Evolutionary conservation across 441 rosid genomes (phyloP).

Genomic region (Cnidoscolus chayamansa): DNA sequence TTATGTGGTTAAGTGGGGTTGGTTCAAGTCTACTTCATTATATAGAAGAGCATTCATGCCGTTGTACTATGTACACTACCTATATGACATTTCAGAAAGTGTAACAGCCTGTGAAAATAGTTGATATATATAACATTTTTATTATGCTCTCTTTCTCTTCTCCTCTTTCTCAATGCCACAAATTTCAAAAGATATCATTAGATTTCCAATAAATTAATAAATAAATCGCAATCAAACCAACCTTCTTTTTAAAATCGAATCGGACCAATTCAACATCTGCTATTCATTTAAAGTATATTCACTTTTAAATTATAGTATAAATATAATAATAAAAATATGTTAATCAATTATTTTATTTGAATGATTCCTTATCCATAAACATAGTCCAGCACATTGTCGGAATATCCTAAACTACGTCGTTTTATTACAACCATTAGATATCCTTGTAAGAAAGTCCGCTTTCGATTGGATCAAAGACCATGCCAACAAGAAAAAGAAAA

Average conservation of each 20-base stretch:
- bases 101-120: constrained; percentile 34
- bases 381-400: no score
- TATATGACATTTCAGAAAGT: constrained; percentile 31
- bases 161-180: no score
- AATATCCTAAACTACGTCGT: constrained; percentile 9
- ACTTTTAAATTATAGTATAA: no score
- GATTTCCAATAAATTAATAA: no score
- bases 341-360: neutral
- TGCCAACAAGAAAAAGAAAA: neutral
- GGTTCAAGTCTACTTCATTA: constrained; percentile 26
- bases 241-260: no score
- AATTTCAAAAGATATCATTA: no score
- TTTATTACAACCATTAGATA: neutral
- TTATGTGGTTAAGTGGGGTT: constrained; percentile 26
- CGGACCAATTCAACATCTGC: no score
- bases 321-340: no score
- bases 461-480: constrained; percentile 21
- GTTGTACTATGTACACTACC: constrained; percentile 41
- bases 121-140: constrained; percentile 17
- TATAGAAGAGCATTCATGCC: constrained; percentile 26
- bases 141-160: neutral
- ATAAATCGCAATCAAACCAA: no score
- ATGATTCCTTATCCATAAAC: neutral
- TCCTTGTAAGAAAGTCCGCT: constrained; percentile 1
- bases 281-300: no score